Evolutionary conservation across 1,139 yeast genomes (phyloP).

Genomic region (Hansenula lynferdii): DNA sequence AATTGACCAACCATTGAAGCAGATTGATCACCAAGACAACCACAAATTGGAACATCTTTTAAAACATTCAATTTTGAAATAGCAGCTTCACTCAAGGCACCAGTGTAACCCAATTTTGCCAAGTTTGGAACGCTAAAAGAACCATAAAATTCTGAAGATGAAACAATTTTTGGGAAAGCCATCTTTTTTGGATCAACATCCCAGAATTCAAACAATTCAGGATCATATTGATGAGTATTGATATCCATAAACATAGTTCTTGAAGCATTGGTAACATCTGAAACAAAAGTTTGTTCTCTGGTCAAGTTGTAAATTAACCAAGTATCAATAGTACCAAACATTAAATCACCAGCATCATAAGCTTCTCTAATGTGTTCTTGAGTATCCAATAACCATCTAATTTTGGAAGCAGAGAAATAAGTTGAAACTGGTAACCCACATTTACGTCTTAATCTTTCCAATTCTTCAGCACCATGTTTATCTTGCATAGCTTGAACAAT

Average conservation of each 20-base stretch:
- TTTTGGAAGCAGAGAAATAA: constrained; percentile 87
- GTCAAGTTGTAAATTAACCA: constrained; percentile 91
- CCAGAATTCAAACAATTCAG: constrained; percentile 73
- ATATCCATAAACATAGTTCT: constrained; percentile 90
- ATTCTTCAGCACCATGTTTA: constrained; percentile 52
- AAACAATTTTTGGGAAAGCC: constrained; percentile 71
- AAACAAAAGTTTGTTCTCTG: constrained; percentile 62
- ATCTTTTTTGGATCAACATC: constrained; percentile 67
- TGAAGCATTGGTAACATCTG: constrained; percentile 90
- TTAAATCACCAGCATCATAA: constrained; percentile 74
- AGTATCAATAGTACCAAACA: constrained; percentile 94
- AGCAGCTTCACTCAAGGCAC: constrained; percentile 48
- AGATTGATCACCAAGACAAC: constrained; percentile 93
- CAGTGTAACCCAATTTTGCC: constrained; percentile 44
- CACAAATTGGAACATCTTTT: constrained; percentile 70
- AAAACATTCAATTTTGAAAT: constrained; percentile 29
- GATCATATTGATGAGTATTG: constrained; percentile 71
- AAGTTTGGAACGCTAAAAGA: constrained; percentile 57
- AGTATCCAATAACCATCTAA: constrained; percentile 87
- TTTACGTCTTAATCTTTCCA: constrained; percentile 54
- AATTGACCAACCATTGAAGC: constrained; percentile 92
- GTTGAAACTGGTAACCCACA: constrained; percentile 86
- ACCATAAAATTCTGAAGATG: constrained; percentile 80
- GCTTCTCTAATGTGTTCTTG: constrained; percentile 62
- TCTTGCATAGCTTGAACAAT: constrained; percentile 64